These are phyloP conservation scores for Spergularia azorica DNA, from an alignment of 179 eudicot species.

Conservation along the genomic window DNA sequence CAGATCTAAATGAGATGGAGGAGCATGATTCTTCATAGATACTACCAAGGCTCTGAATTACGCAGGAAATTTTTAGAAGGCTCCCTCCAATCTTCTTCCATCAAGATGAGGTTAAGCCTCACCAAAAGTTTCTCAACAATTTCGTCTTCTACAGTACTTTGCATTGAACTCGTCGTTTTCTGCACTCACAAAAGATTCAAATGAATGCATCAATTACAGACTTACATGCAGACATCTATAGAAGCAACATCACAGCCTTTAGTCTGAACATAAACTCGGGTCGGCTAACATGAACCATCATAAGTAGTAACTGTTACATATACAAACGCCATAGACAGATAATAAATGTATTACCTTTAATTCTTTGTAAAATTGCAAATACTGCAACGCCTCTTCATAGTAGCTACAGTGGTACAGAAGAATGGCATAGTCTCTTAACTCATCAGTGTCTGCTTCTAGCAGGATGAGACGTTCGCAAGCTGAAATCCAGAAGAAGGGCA, in stretches of 20 bases:
- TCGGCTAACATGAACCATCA: not conserved
- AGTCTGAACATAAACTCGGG: not conserved
- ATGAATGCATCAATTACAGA: not conserved
- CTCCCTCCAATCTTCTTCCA: slow-evolving; percentile 81
- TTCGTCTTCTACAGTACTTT: slow-evolving; percentile 38
- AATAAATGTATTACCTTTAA: slow-evolving; percentile 44
- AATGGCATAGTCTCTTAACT: slow-evolving; percentile 74
- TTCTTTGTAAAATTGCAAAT: slow-evolving; percentile 60
- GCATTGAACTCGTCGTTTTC: slow-evolving; percentile 35
- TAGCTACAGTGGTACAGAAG: slow-evolving; percentile 92
- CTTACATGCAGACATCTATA: not conserved
- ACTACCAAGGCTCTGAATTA: slow-evolving; percentile 82
- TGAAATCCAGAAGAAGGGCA: slow-evolving; percentile 24
- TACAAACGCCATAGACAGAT: not conserved
- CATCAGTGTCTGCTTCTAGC: slow-evolving; percentile 62
- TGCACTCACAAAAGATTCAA: slow-evolving; percentile 23
- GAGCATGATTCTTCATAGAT: not conserved
- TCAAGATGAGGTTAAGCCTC: slow-evolving; percentile 74
- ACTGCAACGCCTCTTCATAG: slow-evolving; percentile 65
- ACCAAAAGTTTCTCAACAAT: slow-evolving; percentile 66
- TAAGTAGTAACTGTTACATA: not conserved
- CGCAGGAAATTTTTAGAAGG: slow-evolving; percentile 51
- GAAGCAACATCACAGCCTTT: not conserved
- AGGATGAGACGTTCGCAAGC: slow-evolving; percentile 90
- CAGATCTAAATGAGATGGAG: not conserved